phyloP scores from a whole-genome alignment of 805 yeast species.

The Blastobotrys peoriensis region DNA sequence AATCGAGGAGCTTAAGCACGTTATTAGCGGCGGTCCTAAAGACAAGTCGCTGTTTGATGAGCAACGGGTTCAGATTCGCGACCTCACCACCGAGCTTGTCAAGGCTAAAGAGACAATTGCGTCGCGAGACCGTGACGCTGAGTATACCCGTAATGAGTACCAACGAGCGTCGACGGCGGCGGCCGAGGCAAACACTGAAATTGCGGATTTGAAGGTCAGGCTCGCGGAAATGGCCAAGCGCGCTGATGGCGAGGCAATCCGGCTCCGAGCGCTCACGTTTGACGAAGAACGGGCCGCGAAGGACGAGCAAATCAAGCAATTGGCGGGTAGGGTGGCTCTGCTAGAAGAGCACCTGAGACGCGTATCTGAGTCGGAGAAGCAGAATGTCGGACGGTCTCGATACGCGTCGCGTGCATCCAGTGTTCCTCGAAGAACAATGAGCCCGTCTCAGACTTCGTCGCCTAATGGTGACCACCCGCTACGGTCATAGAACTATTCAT shows the following conservation, averaged over 20 bases:
- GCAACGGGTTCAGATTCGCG: slow-evolving; percentile 40
- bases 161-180: slow-evolving; percentile 28
- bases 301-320: slow-evolving; percentile 25
- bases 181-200: slow-evolving; percentile 25
- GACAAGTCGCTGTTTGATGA: slow-evolving; percentile 26
- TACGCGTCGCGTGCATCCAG: slow-evolving; percentile 22
- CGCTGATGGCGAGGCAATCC: slow-evolving; percentile 23
- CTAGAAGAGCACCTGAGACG: slow-evolving; percentile 29
- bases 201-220: slow-evolving; percentile 25
- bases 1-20: slow-evolving; percentile 25
- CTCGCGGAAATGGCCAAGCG: slow-evolving; percentile 17
- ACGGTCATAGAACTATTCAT: neutral
- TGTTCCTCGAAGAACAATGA: slow-evolving; percentile 19
- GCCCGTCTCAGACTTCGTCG: slow-evolving; percentile 5
- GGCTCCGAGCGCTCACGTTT: slow-evolving; percentile 24
- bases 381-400: slow-evolving; percentile 17
- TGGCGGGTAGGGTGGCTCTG: slow-evolving; percentile 22
- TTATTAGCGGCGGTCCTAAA: slow-evolving; percentile 21
- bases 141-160: slow-evolving; percentile 40
- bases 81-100: slow-evolving; percentile 41
- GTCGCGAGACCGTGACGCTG: slow-evolving; percentile 50
- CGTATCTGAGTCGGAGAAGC: slow-evolving; percentile 17
- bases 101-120: slow-evolving; percentile 40
- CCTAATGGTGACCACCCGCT: neutral
- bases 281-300: slow-evolving; percentile 26